phyloP scores from a whole-genome alignment of 2,329 filamentous ascomycete genomes.

The Fusarium vanettenii region DNA sequence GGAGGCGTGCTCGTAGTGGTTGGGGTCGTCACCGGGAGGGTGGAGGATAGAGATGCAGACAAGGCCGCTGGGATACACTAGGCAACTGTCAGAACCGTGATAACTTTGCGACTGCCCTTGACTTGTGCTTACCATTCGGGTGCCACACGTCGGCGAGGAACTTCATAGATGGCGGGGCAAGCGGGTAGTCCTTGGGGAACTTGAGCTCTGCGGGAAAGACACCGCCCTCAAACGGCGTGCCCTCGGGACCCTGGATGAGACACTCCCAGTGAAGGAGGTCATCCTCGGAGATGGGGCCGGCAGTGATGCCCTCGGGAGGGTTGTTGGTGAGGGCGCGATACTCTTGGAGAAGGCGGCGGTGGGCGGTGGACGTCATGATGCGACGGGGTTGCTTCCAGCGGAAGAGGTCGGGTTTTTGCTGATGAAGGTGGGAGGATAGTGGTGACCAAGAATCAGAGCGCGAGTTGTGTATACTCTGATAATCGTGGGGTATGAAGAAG shows the following conservation, averaged over 20 bases:
- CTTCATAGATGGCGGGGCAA: constrained; percentile 95
- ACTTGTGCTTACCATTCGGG: constrained; percentile 80
- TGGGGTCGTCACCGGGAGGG: constrained; percentile 94
- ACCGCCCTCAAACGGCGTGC: constrained; percentile 94
- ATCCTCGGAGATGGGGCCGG: constrained; percentile 92
- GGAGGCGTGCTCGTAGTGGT: constrained; percentile 96
- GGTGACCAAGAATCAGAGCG: neutral
- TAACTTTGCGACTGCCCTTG: neutral
- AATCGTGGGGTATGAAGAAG: neutral
- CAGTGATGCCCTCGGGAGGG: constrained; percentile 97
- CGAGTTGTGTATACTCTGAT: neutral
- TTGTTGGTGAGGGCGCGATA: constrained; percentile 95
- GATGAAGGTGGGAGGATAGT: neutral
- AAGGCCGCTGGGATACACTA: constrained; percentile 90
- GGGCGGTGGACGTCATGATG: constrained; percentile 71
- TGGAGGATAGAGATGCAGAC: constrained; percentile 99
- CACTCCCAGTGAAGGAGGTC: constrained; percentile 98
- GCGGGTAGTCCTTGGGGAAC: constrained; percentile 97
- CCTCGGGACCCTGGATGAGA: constrained; percentile 93
- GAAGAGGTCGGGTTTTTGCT: neutral
- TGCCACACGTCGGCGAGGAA: constrained; percentile 96
- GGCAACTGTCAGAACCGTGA: neutral
- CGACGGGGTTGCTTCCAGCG: neutral
- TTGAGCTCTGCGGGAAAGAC: constrained; percentile 95
- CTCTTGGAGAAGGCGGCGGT: constrained; percentile 91